phyloP scores from a whole-genome alignment of 768 basidiomycete species.

The Lentinula sp. region DNA sequence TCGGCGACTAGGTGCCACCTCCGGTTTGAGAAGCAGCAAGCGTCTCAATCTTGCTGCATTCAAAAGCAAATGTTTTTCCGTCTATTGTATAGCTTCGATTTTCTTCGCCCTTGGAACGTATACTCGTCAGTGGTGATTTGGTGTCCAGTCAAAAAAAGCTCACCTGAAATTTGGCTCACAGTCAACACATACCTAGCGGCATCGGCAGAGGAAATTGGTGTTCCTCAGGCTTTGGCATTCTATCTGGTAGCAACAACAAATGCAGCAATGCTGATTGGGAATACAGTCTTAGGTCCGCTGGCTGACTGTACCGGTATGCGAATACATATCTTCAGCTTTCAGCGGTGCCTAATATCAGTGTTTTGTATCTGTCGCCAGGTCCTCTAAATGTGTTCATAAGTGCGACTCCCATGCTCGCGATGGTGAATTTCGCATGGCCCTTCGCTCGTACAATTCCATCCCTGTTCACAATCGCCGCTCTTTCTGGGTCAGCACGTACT shows the following conservation, averaged over 20 bases:
- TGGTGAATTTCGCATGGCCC: not conserved
- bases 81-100: not conserved
- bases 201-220: not conserved
- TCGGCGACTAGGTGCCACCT: too few species aligned
- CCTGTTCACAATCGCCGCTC: not conserved
- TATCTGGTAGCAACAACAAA: not conserved
- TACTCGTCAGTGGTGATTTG: not conserved
- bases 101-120: not conserved
- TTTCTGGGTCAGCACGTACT: not conserved
- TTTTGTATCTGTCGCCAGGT: too few species aligned
- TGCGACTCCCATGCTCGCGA: not conserved
- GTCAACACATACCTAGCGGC: not conserved
- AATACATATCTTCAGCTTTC: not conserved
- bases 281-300: not conserved
- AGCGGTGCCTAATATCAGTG: too few species aligned
- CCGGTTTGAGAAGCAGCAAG: not conserved
- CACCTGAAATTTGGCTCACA: not conserved
- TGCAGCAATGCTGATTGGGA: not conserved
- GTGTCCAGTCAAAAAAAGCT: not conserved
- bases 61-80: not conserved
- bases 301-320: not conserved
- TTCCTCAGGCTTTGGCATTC: not conserved
- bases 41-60: not conserved
- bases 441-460: not conserved
- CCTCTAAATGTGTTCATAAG: too few species aligned